Evolutionary conservation across 2,329 filamentous ascomycete species (phyloP).

Genomic region (Trichoderma asperellum): DNA sequence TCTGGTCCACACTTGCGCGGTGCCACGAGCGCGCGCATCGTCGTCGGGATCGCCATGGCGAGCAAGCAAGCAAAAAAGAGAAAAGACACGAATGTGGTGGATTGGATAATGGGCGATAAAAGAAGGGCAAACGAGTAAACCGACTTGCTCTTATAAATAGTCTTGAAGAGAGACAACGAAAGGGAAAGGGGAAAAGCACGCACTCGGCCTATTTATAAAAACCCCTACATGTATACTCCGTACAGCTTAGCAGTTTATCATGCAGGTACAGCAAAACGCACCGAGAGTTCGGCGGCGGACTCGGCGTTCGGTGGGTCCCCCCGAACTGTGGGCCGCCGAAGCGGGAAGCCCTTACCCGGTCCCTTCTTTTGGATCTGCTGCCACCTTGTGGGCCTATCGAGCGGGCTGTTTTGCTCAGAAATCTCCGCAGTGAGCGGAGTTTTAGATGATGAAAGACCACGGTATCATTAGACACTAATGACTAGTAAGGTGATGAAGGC

Average conservation of each 20-base stretch:
- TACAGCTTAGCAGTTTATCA: neutral
- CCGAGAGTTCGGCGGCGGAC: constrained; percentile 15
- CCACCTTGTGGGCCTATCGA: neutral
- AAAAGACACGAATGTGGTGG: neutral
- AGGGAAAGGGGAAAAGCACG: neutral
- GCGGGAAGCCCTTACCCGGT: neutral
- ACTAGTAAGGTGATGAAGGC: neutral
- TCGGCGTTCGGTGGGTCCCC: constrained; percentile 24
- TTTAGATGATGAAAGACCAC: neutral
- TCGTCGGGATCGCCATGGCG: constrained; percentile 42
- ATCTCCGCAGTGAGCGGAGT: neutral
- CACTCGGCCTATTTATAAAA: neutral
- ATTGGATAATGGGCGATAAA: neutral
- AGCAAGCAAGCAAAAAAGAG: neutral
- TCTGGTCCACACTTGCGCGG: constrained; percentile 45
- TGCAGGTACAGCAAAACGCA: neutral
- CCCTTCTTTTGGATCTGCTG: neutral
- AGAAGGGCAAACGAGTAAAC: neutral
- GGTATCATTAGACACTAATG: neutral
- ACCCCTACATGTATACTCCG: neutral
- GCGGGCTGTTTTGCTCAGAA: neutral
- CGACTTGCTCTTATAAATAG: neutral
- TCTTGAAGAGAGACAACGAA: neutral
- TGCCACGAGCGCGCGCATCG: constrained; percentile 51
- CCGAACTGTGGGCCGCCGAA: constrained; percentile 22